Conservation (phyloP, 371 early-diverging fungal species). For the Basidiobolus meristosporus region DNA sequence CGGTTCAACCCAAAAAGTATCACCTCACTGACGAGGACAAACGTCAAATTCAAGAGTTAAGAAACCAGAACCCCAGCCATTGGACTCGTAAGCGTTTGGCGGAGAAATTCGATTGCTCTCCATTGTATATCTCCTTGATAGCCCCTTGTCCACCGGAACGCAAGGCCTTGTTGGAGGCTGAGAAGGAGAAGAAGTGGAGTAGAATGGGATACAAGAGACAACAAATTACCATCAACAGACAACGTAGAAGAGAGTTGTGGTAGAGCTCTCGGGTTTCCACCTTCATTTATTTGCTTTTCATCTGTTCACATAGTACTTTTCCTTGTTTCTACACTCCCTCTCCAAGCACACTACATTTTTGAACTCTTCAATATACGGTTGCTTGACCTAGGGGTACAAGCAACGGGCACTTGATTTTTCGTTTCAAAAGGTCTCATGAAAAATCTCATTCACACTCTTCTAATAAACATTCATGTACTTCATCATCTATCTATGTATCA, state of each 20-base stretch:
- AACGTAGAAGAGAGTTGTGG: neutral
- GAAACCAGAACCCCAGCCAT: conserved; percentile 11
- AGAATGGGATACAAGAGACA: neutral
- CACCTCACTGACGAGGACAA: conserved; percentile 12
- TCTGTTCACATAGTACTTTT: no score
- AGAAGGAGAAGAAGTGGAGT: neutral
- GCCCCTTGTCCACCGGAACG: conserved; percentile 3
- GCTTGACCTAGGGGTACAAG: no score
- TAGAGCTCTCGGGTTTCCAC: no score
- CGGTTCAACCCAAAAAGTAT: conserved; percentile 4
- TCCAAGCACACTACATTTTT: no score
- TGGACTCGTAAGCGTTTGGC: conserved; percentile 14
- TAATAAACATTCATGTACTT: no score
- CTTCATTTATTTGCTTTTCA: no score
- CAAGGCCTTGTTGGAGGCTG: neutral
- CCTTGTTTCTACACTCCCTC: no score
- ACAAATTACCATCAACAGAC: neutral
- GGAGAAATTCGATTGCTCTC: conserved; percentile 10
- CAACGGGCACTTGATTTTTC: no score
- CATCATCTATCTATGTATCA: no score
- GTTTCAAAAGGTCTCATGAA: no score
- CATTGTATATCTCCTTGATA: conserved; percentile 1
- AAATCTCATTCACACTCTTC: no score
- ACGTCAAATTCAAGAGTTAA: conserved; percentile 10
- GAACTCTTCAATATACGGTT: no score